phyloP scores from a whole-genome alignment of 768 basidiomycete species.

The Ramaria sp. region DNA sequence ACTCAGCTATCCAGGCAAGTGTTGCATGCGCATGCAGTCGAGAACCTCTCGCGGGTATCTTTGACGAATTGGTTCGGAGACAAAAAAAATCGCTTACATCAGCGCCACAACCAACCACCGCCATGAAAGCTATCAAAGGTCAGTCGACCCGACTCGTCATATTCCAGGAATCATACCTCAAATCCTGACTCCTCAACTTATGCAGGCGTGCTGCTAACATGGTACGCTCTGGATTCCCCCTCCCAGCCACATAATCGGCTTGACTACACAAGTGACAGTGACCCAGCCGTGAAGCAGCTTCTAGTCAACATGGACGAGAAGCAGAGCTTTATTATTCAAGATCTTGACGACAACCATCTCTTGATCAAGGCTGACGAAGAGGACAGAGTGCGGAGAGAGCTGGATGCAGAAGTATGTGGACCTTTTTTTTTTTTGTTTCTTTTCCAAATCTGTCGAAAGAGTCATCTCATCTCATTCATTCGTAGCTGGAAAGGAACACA shows the following conservation, averaged over 20 bases:
- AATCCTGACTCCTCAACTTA: not conserved
- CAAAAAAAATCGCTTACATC: too few species aligned
- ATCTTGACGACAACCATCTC: slow-evolving; percentile 74
- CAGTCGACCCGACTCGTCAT: not conserved
- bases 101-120: too few species aligned
- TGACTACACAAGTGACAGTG: slow-evolving; percentile 30
- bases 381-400: slow-evolving; percentile 55
- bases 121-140: slow-evolving; percentile 10
- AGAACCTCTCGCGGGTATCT: too few species aligned
- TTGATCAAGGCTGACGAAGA: slow-evolving; percentile 79
- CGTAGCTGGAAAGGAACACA: slow-evolving; percentile 76
- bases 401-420: slow-evolving; percentile 60
- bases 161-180: not conserved
- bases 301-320: slow-evolving; percentile 74
- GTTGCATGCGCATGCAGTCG: too few species aligned
- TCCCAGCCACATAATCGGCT: not conserved
- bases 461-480: too few species aligned
- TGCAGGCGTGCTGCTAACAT: slow-evolving; percentile 4
- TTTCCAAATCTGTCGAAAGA: too few species aligned
- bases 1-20: too few species aligned
- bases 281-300: slow-evolving; percentile 85
- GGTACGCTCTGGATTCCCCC: not conserved
- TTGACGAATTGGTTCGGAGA: too few species aligned
- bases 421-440: not conserved
- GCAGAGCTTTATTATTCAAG: slow-evolving; percentile 74